phyloP scores from a whole-genome alignment of 352 stramenopile genomes.

The Globisporangium okanoganense region DNA sequence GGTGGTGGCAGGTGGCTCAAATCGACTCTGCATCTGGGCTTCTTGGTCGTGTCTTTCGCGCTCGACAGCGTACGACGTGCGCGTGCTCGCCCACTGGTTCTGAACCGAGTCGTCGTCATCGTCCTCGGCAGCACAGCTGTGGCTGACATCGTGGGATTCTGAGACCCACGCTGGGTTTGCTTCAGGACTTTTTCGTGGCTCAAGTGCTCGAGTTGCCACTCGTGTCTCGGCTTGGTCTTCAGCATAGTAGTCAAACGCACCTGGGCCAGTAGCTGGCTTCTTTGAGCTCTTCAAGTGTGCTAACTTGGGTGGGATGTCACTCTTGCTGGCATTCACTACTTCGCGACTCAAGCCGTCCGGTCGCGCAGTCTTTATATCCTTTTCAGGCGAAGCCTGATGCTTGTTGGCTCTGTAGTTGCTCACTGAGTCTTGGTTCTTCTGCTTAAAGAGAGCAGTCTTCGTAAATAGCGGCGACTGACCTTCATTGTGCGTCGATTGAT shows the following conservation, averaged over 20 bases:
- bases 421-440: background rate
- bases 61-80: slow-evolving; percentile 4
- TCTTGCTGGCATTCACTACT: background rate
- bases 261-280: background rate
- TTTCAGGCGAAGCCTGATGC: background rate
- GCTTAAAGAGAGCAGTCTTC: background rate
- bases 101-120: slow-evolving; percentile 4
- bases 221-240: background rate
- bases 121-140: background rate
- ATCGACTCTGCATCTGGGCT: too few relatives aligned
- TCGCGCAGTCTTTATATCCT: background rate
- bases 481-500: background rate
- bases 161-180: background rate
- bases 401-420: background rate
- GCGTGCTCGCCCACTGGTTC: slow-evolving; percentile 11
- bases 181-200: background rate
- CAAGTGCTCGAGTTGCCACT: too few relatives aligned
- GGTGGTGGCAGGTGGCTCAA: background rate
- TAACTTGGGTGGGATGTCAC: background rate
- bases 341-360: background rate
- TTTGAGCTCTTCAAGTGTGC: background rate
- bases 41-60: background rate
- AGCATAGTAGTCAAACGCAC: background rate
- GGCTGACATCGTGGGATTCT: background rate
- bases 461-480: background rate